A percentile compares a stretch with the other conserved stretches of the same genome.
Evolutionary conservation across 768 basidiomycete species (phyloP).

Genomic region (Tylopilus vinaceipallidus): DNA sequence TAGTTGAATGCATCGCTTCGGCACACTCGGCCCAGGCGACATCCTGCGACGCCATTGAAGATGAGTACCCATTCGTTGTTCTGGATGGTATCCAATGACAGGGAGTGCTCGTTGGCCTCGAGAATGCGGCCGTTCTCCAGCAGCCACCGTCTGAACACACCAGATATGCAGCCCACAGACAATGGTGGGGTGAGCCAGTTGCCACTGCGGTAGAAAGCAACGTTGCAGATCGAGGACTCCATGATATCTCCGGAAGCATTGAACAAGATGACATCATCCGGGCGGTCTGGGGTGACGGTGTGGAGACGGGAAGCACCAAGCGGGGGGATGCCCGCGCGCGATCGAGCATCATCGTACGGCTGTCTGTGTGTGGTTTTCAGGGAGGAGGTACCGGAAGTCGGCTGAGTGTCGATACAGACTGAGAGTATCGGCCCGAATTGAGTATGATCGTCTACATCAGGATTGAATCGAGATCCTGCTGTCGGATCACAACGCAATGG

Average conservation of each 20-base stretch:
- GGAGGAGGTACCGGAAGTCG: slow-evolving; percentile 48
- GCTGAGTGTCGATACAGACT: slow-evolving; percentile 53
- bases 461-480: slow-evolving; percentile 34
- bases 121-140: slow-evolving; percentile 55
- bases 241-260: slow-evolving; percentile 49
- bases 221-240: slow-evolving; percentile 70
- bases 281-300: slow-evolving; percentile 12
- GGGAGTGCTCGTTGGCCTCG: slow-evolving; percentile 44
- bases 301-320: slow-evolving; percentile 7
- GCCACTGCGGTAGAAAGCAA: slow-evolving; percentile 58
- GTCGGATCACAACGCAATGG: slow-evolving; percentile 41
- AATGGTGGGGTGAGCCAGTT: slow-evolving; percentile 67
- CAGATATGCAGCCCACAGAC: slow-evolving; percentile 66
- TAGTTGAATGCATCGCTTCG: slow-evolving; percentile 1
- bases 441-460: slow-evolving; percentile 27
- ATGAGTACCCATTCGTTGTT: slow-evolving; percentile 65
- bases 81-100: slow-evolving; percentile 43
- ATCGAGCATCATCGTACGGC: slow-evolving; percentile 63
- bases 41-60: slow-evolving; percentile 73
- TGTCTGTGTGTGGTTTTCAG: slow-evolving; percentile 71
- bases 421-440: slow-evolving; percentile 38
- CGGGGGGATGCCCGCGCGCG: slow-evolving; percentile 46
- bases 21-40: slow-evolving; percentile 47
- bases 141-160: slow-evolving; percentile 68
- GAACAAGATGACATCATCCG: slow-evolving; percentile 63